Base-by-base conservation (phyloP, 257 asterid species). In the Nyctanthes arbortristis region DNA sequence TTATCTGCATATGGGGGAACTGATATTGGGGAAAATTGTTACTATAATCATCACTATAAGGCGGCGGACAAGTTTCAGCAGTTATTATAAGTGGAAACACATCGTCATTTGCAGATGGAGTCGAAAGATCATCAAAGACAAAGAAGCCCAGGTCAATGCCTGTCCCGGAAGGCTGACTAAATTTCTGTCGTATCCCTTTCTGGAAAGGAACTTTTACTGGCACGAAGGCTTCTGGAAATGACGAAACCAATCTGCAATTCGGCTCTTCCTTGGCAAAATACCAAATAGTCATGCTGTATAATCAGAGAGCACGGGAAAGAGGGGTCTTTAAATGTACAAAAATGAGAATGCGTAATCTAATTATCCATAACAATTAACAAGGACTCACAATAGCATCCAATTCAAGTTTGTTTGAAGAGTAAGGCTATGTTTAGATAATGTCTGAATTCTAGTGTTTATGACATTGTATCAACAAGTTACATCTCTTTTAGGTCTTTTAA, bases 181-280 rank as follows among this genome's bases (percentile, higher is more conserved):
- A 89, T 73, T 85, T 86, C 79, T 89, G 96, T 43, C 68, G 78
- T 65, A 85, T 87, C 36, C 96, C 96, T 77, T 88, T 84, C 8
- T 84, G 77, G 81, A 89, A 89, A 35, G 84, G 92, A 36, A 82
- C 57, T 75, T 80, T 87, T 43, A 87, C 77, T 43, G 92, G 95
- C 63, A 77, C 81, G 9, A 79, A 79, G 18, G 80, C 63, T 5
- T 84, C 90, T 7, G 90, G 87, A 68, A 79, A 77, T 70, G 80
- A 73, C 1, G 92, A 79, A 67, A 66, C 76, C 37, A 87, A 80
- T 68, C 83, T 64, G 40, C 82, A 66, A 66, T 77, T 67, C 4
- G 76, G 74, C n/a, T 77, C 91, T 76, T 87, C 96, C 78, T 82
- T 87, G 33, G 92, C 91, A 68, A 87, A 89, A 80, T 87, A 87